These are phyloP conservation scores for Setaria viridis DNA, from an alignment of 202 grass and related monocot genomes.

Conservation along the genomic window DNA sequence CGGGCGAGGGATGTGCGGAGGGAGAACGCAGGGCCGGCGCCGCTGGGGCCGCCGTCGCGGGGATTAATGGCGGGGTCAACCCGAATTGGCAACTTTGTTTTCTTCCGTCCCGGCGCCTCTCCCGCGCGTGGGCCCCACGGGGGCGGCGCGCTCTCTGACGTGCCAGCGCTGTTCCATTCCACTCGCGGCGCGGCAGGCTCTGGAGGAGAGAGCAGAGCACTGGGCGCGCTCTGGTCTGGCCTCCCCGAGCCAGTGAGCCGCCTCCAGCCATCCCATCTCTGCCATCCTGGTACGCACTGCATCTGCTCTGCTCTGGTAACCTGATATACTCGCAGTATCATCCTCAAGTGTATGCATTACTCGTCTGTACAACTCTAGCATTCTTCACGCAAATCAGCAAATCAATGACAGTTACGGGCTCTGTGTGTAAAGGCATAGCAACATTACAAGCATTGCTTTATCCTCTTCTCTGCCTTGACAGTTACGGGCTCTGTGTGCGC, in stretches of 20 bases:
- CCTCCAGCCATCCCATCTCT: neutral
- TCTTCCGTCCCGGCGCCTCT: neutral
- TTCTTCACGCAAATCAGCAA: too few relatives aligned
- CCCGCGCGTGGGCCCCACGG: neutral
- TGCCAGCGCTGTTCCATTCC: conserved; percentile 12
- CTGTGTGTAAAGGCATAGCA: neutral
- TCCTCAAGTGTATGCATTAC: neutral
- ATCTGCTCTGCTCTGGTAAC: neutral
- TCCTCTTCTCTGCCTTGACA: conserved; percentile 15
- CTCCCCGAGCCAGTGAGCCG: neutral
- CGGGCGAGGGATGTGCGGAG: conserved; percentile 23
- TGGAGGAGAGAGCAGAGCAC: too few relatives aligned
- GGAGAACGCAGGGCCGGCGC: conserved; percentile 54
- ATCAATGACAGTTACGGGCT: too few relatives aligned
- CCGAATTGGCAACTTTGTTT: conserved; percentile 51
- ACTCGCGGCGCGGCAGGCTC: conserved; percentile 3
- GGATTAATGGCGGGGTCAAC: conserved; percentile 69
- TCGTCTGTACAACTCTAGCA: too few relatives aligned
- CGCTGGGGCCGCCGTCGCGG: conserved; percentile 77
- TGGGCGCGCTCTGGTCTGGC: neutral
- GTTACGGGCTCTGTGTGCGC: conserved; percentile 11
- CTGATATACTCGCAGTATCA: neutral
- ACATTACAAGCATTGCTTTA: neutral
- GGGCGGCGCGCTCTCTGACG: neutral
- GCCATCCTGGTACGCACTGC: neutral